Percentiles rank a stretch among this genome's conserved stretches.
phyloP scores from a whole-genome alignment of 148 eudicot genomes.

The Camellia granthamiana region DNA sequence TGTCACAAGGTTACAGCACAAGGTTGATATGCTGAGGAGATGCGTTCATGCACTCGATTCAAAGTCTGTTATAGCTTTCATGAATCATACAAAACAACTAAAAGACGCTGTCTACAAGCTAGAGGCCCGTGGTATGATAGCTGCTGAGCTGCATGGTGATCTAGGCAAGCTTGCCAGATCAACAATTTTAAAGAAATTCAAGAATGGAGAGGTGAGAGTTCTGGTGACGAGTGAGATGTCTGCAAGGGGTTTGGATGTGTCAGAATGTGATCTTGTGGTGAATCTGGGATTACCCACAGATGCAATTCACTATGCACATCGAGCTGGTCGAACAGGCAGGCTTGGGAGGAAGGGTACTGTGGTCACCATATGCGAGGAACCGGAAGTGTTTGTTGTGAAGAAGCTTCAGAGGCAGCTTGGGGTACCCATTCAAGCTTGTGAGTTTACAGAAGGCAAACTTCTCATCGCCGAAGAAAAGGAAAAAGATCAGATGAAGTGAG shows the following conservation, averaged over 20 bases:
- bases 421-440: slow-evolving; percentile 60
- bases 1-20: slow-evolving; percentile 66
- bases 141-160: slow-evolving; percentile 89
- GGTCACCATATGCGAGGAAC: slow-evolving; percentile 76
- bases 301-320: slow-evolving; percentile 82
- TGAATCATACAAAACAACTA: slow-evolving; percentile 82
- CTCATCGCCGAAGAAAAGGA: slow-evolving; percentile 42
- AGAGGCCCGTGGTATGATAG: slow-evolving; percentile 83
- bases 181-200: slow-evolving; percentile 76
- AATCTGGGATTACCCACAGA: slow-evolving; percentile 88
- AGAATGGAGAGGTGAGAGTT: slow-evolving; percentile 70
- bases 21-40: slow-evolving; percentile 76
- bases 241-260: slow-evolving; percentile 86
- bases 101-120: slow-evolving; percentile 82
- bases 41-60: slow-evolving; percentile 87
- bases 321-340: slow-evolving; percentile 94
- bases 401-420: slow-evolving; percentile 88
- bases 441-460: slow-evolving; percentile 76
- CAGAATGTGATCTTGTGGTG: slow-evolving; percentile 96
- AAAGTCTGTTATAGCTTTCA: slow-evolving; percentile 72
- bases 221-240: slow-evolving; percentile 89
- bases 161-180: slow-evolving; percentile 75
- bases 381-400: slow-evolving; percentile 77
- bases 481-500: slow-evolving; percentile 9
- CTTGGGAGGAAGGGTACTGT: slow-evolving; percentile 87